A percentile compares a stretch with the other conserved stretches of the same genome.
phyloP scores from a whole-genome alignment of 805 yeast genomes.

The Starmerella scarabaei region DNA sequence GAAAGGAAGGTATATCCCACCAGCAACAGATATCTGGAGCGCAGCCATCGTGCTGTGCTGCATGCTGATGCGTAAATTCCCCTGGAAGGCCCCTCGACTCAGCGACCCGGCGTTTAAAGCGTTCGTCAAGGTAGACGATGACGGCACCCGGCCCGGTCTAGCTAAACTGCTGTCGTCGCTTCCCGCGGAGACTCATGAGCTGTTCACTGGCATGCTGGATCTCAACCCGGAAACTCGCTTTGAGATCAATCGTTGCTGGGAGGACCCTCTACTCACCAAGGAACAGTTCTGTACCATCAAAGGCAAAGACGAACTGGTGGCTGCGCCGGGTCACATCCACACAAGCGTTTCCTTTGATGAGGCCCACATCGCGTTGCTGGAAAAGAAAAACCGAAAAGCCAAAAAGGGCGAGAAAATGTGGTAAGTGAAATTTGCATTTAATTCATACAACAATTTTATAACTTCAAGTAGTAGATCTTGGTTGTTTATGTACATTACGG shows the following conservation, averaged over 20 bases:
- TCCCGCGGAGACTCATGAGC: constrained; percentile 51
- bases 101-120: constrained; percentile 72
- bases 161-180: constrained; percentile 52
- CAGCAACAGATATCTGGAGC: constrained; percentile 92
- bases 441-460: neutral
- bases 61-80: constrained; percentile 82
- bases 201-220: constrained; percentile 56
- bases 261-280: constrained; percentile 43
- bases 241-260: constrained; percentile 42
- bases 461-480: neutral
- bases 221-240: constrained; percentile 49
- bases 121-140: constrained; percentile 37
- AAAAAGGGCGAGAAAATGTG: constrained; percentile 42
- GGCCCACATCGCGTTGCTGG: constrained; percentile 90
- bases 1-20: constrained; percentile 70
- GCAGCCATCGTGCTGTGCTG: constrained; percentile 83
- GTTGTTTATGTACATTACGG: constrained; percentile 29
- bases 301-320: constrained; percentile 25
- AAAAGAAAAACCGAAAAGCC: constrained; percentile 43
- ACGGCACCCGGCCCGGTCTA: constrained; percentile 39
- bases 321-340: constrained; percentile 57
- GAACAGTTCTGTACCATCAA: constrained; percentile 56
- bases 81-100: constrained; percentile 84
- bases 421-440: constrained; percentile 16
- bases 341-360: constrained; percentile 84